Evolutionary conservation across 192 early-diverging fungal genomes (phyloP).

Genomic region (Radiomyces spectabilis): DNA sequence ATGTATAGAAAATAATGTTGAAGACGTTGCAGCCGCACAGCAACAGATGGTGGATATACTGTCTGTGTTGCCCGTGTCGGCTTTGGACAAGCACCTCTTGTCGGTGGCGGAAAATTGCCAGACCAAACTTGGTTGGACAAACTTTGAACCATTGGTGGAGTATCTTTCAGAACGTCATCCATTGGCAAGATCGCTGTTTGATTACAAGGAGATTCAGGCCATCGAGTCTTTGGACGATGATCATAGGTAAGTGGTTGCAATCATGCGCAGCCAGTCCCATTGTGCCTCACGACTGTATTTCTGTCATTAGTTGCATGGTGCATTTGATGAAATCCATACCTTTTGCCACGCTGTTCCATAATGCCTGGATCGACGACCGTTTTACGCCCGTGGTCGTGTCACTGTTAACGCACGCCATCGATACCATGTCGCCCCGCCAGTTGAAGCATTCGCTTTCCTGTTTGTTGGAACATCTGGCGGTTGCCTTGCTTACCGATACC

Average conservation of each 20-base stretch:
- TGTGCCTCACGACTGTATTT: no score
- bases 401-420: not conserved
- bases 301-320: not conserved
- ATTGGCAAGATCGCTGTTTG: constrained; percentile 31
- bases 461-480: constrained; percentile 3
- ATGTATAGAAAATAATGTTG: not conserved
- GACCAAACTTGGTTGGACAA: not conserved
- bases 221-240: constrained; percentile 4
- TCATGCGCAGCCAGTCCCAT: no score
- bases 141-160: constrained; percentile 25
- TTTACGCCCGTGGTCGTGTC: no score
- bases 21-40: not conserved
- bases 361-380: not conserved
- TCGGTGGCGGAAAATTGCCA: constrained; percentile 6
- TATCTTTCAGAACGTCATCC: constrained; percentile 34
- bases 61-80: not conserved
- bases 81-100: constrained; percentile 25
- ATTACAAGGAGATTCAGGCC: not conserved
- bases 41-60: constrained; percentile 1
- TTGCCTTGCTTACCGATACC: not conserved
- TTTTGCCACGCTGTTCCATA: constrained; percentile 9
- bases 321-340: constrained; percentile 3
- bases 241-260: not conserved
- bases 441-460: not conserved
- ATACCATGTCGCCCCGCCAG: not conserved